Base-by-base conservation (phyloP, 73 alveolate genomes). In the Stentor roeselii region DNA sequence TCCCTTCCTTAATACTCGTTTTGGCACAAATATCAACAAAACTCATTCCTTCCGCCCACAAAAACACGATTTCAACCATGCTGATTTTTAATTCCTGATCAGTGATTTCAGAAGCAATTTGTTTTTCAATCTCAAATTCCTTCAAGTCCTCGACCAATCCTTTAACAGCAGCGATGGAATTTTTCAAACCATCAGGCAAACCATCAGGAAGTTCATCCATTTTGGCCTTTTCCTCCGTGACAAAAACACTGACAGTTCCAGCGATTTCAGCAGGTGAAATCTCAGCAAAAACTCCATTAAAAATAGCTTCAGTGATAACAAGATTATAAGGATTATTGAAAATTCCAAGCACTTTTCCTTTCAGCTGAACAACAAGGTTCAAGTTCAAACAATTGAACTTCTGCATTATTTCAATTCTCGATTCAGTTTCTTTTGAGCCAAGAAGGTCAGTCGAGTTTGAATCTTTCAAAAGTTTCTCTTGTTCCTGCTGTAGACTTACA, bases 11-110 rank as follows among this genome's bases (percentile, higher is more conserved):
- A 39, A 88, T 83, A 3, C 60, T 75, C 3, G 94, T 60, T 36
- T 42, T 78, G 38, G 3, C 39, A 36, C 88, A 82, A 32, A 87
- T 88, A 59, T 94, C 96, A 6, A 76, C 83, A 86, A 94, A 94
- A 59, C 86, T 76, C 50, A 84, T 82, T 76, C 90, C 87, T 34
- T 85, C 3, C 3, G 95, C 96, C 97, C 98, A 94, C 59, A 86
- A 89, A 82, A 87, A 92, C 14, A 89, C 89, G 3, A 94, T 86
- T 78, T 87, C 88, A 32, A 87, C 85, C 78, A 91, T 86, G 36
- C 77, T 75, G 75, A 86, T 59, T 74, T 84, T 89, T n/a, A 94
- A 88, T 3, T 86, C 76, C 14, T 83, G 83, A 41, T 78, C 78
- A 0, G 87, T 75, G 0, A 59, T 32, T 60, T 86, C 86, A 36